Evolutionary conservation across 305 asterid genomes (phyloP), one percentile per base, ranked within the genome.

Genomic region (Rubia tinctorum): DNA sequence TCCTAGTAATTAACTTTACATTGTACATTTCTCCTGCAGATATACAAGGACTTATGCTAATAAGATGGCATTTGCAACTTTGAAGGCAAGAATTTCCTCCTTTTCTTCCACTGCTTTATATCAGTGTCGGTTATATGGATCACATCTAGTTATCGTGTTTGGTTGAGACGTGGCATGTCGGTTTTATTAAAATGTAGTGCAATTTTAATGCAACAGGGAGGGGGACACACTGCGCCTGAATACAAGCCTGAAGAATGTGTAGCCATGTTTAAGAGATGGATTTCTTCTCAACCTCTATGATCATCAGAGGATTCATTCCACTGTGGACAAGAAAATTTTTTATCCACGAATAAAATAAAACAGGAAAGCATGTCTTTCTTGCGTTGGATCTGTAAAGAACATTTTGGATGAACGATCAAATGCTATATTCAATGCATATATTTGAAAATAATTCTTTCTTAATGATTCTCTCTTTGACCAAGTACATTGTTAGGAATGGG

Each of bases 261-360:
- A 53, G 72, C 77, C 55, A 73, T 73, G 77, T 51, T 66, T 37
- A 45, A 73, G 8, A 53, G 77, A 71, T 73, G 71, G 77, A 64
- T 64, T 25, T 73, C 66, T 47, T 47, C 30, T 23, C 53, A 34
- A 27, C 60, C 77, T 17, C 71, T 74, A n/a, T 73, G 53, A 47
- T 45, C 63, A 63, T 49, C 73, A 69, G 13, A 68, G 30, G 2
- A 30, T 30, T 30, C 34, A 8, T 44, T 44, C 49, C 49, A 44
- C 12, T n/a, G n/a, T n/a, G n/a, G n/a, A n/a, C n/a, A n/a, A n/a
- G n/a, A n/a, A n/a, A n/a, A n/a, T n/a, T n/a, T n/a, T n/a, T n/a
- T n/a, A n/a, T n/a, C n/a, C 8, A 7, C 13, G 49, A 7, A 90
- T 86, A 6, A 80, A 78, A 68, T 93, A 12, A 91, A 44, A 86